Evolutionary conservation across 441 rosid genomes (phyloP).

Genomic region (Omphalea diandra): DNA sequence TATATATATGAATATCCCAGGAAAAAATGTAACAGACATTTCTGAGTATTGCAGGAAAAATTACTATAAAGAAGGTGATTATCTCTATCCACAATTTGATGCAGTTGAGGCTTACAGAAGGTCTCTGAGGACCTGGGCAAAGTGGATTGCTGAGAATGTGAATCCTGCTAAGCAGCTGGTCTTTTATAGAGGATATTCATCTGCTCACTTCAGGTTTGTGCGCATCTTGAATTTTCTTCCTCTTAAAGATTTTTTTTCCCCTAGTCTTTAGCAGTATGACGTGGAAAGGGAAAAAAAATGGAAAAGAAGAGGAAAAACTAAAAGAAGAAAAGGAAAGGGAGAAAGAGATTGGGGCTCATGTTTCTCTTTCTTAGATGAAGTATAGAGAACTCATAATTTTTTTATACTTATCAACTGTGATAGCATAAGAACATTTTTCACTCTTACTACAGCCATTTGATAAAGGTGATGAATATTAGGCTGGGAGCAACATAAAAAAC

Average conservation of each 20-base stretch:
- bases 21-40: constrained; percentile 23
- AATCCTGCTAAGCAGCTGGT: constrained; percentile 61
- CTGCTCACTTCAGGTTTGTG: constrained; percentile 84
- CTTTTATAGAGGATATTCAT: constrained; percentile 89
- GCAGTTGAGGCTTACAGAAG: constrained; percentile 81
- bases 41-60: constrained; percentile 58
- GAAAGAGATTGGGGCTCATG: not conserved
- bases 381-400: too few species aligned
- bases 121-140: constrained; percentile 81
- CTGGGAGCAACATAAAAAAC: not conserved
- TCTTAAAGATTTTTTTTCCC: not conserved
- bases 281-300: not conserved
- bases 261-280: too few species aligned
- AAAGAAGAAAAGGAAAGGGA: not conserved
- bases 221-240: not conserved
- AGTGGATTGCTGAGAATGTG: constrained; percentile 65
- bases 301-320: not conserved
- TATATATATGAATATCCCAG: not conserved
- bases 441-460: not conserved
- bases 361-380: too few species aligned
- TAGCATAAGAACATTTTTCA: not conserved
- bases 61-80: constrained; percentile 89
- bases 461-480: not conserved
- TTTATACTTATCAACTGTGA: not conserved
- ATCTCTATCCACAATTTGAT: constrained; percentile 77